phyloP scores from a whole-genome alignment of 179 eudicot species.

The Spinacia oleracea region DNA sequence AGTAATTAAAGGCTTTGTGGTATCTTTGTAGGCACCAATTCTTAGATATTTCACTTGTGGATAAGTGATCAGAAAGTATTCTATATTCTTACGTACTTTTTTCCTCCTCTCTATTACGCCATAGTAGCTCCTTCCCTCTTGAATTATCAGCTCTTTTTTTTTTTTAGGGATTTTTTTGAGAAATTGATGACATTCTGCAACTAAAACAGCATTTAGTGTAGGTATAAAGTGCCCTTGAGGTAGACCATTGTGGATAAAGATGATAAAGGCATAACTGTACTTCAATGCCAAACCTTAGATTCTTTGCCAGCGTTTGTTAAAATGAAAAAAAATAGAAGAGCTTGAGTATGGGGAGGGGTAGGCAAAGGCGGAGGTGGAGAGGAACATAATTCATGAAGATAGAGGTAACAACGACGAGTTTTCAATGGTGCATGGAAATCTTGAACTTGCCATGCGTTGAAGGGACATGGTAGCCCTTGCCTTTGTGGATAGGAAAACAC shows the following conservation, averaged over 20 bases:
- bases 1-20: background rate
- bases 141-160: background rate
- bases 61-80: background rate
- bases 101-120: too few relatives aligned
- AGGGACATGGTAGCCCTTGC: background rate
- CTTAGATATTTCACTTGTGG: background rate
- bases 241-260: background rate
- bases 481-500: background rate
- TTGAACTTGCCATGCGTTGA: background rate
- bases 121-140: background rate
- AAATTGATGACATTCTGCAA: background rate
- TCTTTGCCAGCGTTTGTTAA: too few relatives aligned
- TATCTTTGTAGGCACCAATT: background rate
- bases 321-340: background rate
- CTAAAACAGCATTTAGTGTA: background rate
- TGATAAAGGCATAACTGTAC: background rate
- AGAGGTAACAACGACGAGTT: background rate
- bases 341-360: background rate
- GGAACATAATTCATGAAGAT: background rate
- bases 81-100: background rate
- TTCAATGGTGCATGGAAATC: background rate
- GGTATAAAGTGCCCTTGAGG: too few relatives aligned
- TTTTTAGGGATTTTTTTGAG: too few relatives aligned
- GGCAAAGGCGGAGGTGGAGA: too few relatives aligned
- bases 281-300: too few relatives aligned